phyloP scores from a whole-genome alignment of 2,329 filamentous ascomycete genomes.

The Curvularia sp. region DNA sequence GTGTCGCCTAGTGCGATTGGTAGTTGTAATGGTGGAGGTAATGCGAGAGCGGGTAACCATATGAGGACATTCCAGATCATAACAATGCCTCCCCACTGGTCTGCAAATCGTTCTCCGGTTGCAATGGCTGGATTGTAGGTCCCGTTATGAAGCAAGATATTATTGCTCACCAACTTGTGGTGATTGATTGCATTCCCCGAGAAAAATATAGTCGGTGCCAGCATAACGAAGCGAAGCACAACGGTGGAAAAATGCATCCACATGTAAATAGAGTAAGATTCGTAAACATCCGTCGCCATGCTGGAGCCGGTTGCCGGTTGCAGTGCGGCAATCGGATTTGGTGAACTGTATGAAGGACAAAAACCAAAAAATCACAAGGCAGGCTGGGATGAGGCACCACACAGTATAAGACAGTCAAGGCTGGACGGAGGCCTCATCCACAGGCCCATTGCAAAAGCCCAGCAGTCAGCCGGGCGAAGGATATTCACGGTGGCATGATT shows the following conservation, averaged over 20 bases:
- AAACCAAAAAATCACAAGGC: neutral
- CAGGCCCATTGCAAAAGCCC: neutral
- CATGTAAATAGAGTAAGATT: no score
- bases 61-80: constrained; percentile 15
- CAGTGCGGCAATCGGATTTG: neutral
- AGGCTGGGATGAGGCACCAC: neutral
- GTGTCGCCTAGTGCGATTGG: constrained; percentile 19
- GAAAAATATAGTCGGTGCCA: constrained; percentile 14
- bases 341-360: neutral
- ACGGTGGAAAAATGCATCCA: no score
- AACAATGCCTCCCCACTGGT: constrained; percentile 11
- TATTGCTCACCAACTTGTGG: constrained; percentile 10
- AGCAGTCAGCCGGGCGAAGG: neutral
- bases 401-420: neutral
- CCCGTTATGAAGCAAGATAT: constrained; percentile 23
- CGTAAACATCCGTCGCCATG: neutral
- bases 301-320: neutral
- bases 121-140: constrained; percentile 17
- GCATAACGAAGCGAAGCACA: constrained; percentile 13
- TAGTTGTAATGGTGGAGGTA: constrained; percentile 18
- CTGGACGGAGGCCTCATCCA: neutral
- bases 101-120: constrained; percentile 18
- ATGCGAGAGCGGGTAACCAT: constrained; percentile 7
- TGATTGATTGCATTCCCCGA: constrained; percentile 3
- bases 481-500: neutral